Base-by-base conservation (phyloP, 768 basidiomycete species). In the Tremella yokohamensis region DNA sequence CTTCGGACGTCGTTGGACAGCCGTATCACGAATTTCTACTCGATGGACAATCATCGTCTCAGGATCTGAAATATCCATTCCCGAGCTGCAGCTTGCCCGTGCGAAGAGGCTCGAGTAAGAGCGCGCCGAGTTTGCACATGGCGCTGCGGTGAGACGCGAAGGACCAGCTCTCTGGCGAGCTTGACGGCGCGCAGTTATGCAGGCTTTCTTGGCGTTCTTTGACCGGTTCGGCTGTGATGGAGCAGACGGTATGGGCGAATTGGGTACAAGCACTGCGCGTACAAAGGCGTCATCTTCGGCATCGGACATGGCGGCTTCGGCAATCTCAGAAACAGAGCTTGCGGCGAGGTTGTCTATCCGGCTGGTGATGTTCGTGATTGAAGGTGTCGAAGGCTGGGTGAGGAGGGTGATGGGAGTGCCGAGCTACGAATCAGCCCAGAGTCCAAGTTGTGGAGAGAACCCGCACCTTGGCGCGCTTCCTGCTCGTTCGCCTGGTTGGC, bases 321-420 rank as follows among this genome's bases (percentile, higher is more conserved):
- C n/a, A 6, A 45, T 34, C 22, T 6, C n/a, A 45, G n/a, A 22
- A 6, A 4, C 8, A 18, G 42, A 45, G 42, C n/a, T 15, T 4
- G 42, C 42, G 8, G 42, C 42, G n/a, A 45, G 42, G 15, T 45
- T 22, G 42, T n/a, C 22, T 22, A 45, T 45, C n/a, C 42, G 42
- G 8, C 15, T n/a, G 42, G 42, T 45, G 15, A 45, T n/a, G 22
- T 45, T 45, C 6, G 15, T 4, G 8, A 45, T 45, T 4, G 42
- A 45, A 15, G 42, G n/a, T 22, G 42, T 45, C n/a, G 42, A 15
- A 45, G 29, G 29, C 29, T 34, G 29, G 6, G 42, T 6, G 42
- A 6, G 42, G 15, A 45, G n/a, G 42, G 42, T 16, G n/a, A 18
- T 45, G 15, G 42, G 42, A 45, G 42, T 45, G 15, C n/a, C n/a